Evolutionary conservation across 2,329 filamentous ascomycete species (phyloP).

Genomic region (Claviceps spartinae): DNA sequence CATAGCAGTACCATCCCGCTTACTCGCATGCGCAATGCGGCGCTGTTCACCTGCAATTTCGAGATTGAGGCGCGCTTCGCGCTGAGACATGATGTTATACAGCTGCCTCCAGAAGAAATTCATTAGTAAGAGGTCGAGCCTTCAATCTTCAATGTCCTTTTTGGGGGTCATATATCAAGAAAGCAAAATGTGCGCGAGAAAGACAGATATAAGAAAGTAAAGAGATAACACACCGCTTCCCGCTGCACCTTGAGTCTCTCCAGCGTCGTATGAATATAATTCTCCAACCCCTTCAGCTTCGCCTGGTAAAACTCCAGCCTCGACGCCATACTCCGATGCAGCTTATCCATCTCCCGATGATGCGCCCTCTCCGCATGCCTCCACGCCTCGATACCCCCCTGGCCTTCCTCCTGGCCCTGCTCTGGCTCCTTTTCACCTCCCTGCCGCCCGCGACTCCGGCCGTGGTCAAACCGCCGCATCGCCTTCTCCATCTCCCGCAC

Average conservation of each 20-base stretch:
- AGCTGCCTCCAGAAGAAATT: conserved; percentile 24
- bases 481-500: conserved; percentile 33
- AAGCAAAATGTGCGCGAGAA: not conserved
- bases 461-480: conserved; percentile 29
- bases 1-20: conserved; percentile 50
- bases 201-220: not conserved
- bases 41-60: conserved; percentile 49
- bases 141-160: too few species aligned
- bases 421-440: too few species aligned
- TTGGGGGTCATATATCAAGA: too few species aligned
- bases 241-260: conserved; percentile 48
- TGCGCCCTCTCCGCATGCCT: conserved; percentile 16
- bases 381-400: not conserved
- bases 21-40: conserved; percentile 44
- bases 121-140: too few species aligned
- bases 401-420: conserved; percentile 5
- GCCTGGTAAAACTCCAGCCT: conserved; percentile 46
- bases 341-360: conserved; percentile 23
- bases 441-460: too few species aligned
- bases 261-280: conserved; percentile 48
- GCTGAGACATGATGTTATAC: conserved; percentile 53
- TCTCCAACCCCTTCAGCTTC: conserved; percentile 48
- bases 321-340: conserved; percentile 39
- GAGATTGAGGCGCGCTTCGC: conserved; percentile 49
- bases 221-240: conserved; percentile 34